Evolutionary conservation across 176 grass and related monocot species (phyloP), one percentile per base, ranked within the genome.

Genomic region (Microstegium vimineum): DNA sequence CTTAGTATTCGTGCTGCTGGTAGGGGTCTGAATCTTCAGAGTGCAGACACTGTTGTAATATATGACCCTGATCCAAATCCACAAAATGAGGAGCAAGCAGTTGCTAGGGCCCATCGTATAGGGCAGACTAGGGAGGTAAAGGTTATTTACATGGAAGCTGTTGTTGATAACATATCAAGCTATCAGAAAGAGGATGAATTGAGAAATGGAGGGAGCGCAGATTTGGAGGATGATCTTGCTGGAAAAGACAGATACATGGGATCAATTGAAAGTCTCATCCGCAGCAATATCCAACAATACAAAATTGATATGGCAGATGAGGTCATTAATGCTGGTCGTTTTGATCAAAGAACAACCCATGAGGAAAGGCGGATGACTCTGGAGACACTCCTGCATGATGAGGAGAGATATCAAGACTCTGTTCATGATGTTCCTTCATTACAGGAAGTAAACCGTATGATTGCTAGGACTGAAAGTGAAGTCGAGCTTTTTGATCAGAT

Each of bases 301-400:
- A 99, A 99, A 85, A 93, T 99, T 88, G 97, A 99, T 84, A 99
- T 99, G 97, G 97, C 97, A 17, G 93, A 99, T 84, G 97, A 99
- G 81, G 97, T 99, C 68, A 99, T 99, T 33, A 99, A 99, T 87
- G 97, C 97, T 76, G 97, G 97, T n/a, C 97, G 97, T 54, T 99
- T 99, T 88, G 97, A 99, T 90, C 97, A 99, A 81, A 90, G 97
- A 84, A 99, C 97, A 13, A 99, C 97, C 34, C 97, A 99, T 65
- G 97, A 99, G 76, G 97, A 99, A 90, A 96, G 97, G 73, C 87
- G 97, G 9, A 85, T 92, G 91, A 96, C 97, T 81, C 74, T 99
- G 71, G 97, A 99, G 67, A 99, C 93, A 61, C 81, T 99, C 56
- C 82, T 99, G 54, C 97, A 99, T 85, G 97, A 99, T 85, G 97